Percentiles rank a stretch among this genome's conserved stretches.
These are phyloP conservation scores for Melampsora americana DNA, from an alignment of 1,284 basidiomycete species.

Conservation along the genomic window DNA sequence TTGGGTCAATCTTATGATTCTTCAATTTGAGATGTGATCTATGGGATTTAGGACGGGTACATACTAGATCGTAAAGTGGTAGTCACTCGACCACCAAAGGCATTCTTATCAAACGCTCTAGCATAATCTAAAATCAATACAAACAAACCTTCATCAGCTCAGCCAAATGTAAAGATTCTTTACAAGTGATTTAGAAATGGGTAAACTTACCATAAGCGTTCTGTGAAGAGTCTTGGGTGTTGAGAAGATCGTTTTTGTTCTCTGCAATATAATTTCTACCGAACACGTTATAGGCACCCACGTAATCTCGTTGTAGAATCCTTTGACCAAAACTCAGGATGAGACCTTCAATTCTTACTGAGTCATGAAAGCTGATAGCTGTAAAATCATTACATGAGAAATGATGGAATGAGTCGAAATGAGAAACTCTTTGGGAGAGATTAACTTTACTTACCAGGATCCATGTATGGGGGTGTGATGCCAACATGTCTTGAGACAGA, in stretches of 20 bases:
- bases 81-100: background rate
- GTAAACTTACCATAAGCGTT: no score
- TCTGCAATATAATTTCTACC: no score
- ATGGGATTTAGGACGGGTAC: no score
- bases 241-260: no score
- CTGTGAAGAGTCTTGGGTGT: no score
- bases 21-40: no score
- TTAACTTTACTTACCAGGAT: background rate
- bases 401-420: background rate
- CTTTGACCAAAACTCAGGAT: slow-evolving; percentile 1
- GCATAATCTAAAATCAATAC: background rate
- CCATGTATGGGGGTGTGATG: background rate
- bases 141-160: background rate
- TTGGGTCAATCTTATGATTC: no score
- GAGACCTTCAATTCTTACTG: slow-evolving; percentile 3
- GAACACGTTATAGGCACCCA: background rate
- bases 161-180: no score
- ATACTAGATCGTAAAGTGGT: background rate
- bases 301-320: background rate
- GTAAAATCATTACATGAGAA: background rate
- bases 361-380: background rate
- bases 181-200: no score
- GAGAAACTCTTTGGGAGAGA: no score
- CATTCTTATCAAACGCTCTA: background rate
- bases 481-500: background rate